Base-by-base conservation (phyloP, 345 rosid species). In the Rhodamnia rubescens region DNA sequence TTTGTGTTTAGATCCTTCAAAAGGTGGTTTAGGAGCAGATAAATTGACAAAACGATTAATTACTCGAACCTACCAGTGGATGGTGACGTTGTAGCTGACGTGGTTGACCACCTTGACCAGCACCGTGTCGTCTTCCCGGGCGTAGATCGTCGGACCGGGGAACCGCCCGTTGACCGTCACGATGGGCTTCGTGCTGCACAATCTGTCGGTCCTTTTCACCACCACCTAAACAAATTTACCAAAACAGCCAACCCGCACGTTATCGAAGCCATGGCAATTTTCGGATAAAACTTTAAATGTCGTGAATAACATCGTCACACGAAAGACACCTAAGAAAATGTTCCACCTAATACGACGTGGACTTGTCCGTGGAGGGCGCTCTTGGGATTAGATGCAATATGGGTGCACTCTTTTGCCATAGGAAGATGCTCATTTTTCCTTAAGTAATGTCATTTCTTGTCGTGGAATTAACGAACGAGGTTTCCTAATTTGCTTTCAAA, bases 181-280 rank as follows among this genome's bases (percentile, higher is more conserved):
- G 13, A 94, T 95, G 44, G 98, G 93, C 90, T 96, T 95, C 12
- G 93, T 86, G 81, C 98, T 90, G 58, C 99, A 96, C 51, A 94
- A 12, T 86, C 92, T 92, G n/a, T 88, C 90, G 4, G 92, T 88
- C 21, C 92, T 92, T 78, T 90, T 92, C 96, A 88, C 81, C 87
- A 94, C 94, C 91, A 93, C 96, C 97, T 94, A 89, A 86, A 11
- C 52, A 50, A 58, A 44, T 40, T 52, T 49, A 58, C 59, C 44
- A 24, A 26, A n/a, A 26, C 32, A 50, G 80, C 80, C 80, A 36
- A 69, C 47, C 80, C 80, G 26, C 80, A 69, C 80, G 80, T 69
- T 20, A 69, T 18, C 47, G 47, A 56, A 44, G 18, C 56, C 14
- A n/a, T 74, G 44, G 11, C 69, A 78, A 40, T 21, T 18, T 0